A percentile compares a stretch with the other conserved stretches of the same genome.
phyloP scores from a whole-genome alignment of 2,329 filamentous ascomycete species.

The Cadophora gregata region DNA sequence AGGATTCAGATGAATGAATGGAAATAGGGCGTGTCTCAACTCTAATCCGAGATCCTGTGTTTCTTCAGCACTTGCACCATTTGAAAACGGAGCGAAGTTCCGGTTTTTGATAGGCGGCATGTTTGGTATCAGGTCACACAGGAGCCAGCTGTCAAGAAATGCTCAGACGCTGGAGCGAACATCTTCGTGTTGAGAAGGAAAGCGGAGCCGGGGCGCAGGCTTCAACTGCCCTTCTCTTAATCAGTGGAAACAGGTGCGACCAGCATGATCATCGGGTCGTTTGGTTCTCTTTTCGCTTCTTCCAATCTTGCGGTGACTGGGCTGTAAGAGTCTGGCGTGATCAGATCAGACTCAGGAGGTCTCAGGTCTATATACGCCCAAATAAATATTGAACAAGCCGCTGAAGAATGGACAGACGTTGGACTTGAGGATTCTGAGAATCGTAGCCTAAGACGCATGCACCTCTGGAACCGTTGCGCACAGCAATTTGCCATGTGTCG shows the following conservation, averaged over 20 bases:
- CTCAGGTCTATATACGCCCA: background rate
- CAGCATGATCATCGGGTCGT: background rate
- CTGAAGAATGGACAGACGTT: background rate
- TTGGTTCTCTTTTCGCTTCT: background rate
- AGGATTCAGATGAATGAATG: conserved; percentile 4
- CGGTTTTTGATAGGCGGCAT: background rate
- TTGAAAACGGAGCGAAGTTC: background rate
- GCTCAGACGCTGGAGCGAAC: conserved; percentile 8
- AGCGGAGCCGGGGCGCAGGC: background rate
- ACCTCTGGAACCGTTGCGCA: background rate
- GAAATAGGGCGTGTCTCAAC: conserved; percentile 1
- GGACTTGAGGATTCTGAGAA: background rate
- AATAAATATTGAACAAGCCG: background rate
- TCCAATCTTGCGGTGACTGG: background rate
- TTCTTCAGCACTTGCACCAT: background rate
- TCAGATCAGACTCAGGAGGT: background rate
- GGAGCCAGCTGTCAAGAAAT: background rate
- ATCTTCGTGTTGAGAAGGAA: background rate
- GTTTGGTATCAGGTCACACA: background rate
- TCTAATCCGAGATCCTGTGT: conserved; percentile 8
- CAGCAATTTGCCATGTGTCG: conserved; percentile 15
- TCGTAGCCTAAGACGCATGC: background rate
- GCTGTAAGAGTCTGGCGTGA: background rate
- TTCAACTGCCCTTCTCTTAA: background rate
- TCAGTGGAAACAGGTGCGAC: background rate